Evolutionary conservation across 2,329 filamentous ascomycete species (phyloP), one percentile per base, ranked within the genome.

Genomic region (Colletotrichum sp.): DNA sequence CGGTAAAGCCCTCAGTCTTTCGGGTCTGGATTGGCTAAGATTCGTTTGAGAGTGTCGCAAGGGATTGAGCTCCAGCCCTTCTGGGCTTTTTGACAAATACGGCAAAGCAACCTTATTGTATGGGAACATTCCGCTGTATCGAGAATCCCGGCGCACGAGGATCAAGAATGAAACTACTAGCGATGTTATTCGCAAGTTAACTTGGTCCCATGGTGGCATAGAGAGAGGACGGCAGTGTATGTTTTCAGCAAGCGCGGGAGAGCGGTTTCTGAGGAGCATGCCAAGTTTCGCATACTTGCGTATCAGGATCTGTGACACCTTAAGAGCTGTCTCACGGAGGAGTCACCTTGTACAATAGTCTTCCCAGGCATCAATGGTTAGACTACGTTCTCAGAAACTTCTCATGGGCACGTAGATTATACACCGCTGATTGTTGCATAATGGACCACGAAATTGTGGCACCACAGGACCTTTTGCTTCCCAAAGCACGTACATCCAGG

Each of bases 401-500:
- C 8, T 39, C 36, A 39, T 39, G 36, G 15, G 36, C 4, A 5
- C 36, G 2, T 39, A 39, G 36, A 4, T 39, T 39, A 0, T 39
- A 16, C 9, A 8, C 16, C 36, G 2, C 36, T 39, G 36, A 39
- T 18, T 39, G 36, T 18, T 39, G 15, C 36, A 39, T 5, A 36
- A 36, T 36, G 34, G 7, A 36, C 34, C 34, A 0, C 4, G 34
- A 16, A 36, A 21, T 1, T 49, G 44, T 49, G 6, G 44, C 10
- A 10, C 10, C 18, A n/a, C 9, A 21, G 16, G 18, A 21, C 44
- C n/a, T 10, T 49, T 12, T n/a, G n/a, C n/a, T 13, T 21, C n/a
- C 10, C 4, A 49, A 44, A 21, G 18, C 44, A 49, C 1, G 44
- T 21, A 13, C 0, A 13, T 21, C 10, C 0, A 12, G n/a, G 3